These are phyloP conservation scores for Suhomyces yuchorum DNA, from an alignment of 1,139 yeast genomes.

Conservation along the genomic window DNA sequence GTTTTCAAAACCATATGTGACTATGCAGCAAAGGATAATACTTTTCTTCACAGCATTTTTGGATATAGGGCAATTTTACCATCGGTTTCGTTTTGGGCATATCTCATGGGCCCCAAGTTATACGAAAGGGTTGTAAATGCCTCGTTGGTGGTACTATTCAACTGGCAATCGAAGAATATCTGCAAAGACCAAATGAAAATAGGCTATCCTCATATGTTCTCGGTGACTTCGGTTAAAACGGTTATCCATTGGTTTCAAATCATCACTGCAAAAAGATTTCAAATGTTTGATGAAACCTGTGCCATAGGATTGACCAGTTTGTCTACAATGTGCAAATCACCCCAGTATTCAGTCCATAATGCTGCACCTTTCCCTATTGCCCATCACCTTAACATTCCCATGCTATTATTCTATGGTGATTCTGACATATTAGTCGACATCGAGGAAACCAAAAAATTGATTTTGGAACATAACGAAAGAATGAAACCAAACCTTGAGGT, in stretches of 20 bases:
- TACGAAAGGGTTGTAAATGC: conserved; percentile 42
- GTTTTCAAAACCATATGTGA: conserved; percentile 37
- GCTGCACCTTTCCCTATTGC: conserved; percentile 57
- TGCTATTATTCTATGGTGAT: conserved; percentile 45
- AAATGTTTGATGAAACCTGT: conserved; percentile 52
- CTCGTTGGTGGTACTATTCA: conserved; percentile 40
- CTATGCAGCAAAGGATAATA: conserved; percentile 36
- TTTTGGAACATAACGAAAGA: conserved; percentile 28
- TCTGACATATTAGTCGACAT: conserved; percentile 45
- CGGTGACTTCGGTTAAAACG: conserved; percentile 48
- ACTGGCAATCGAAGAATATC: conserved; percentile 44
- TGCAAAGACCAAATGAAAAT: conserved; percentile 35
- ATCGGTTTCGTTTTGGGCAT: conserved; percentile 50
- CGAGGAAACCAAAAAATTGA: conserved; percentile 30
- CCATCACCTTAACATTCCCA: conserved; percentile 45
- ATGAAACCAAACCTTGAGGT: conserved; percentile 27
- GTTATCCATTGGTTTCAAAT: conserved; percentile 54
- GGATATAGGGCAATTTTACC: conserved; percentile 48
- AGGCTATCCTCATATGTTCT: conserved; percentile 52
- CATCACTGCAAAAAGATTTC: conserved; percentile 42
- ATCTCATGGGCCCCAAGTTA: conserved; percentile 35
- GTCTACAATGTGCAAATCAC: conserved; percentile 16
- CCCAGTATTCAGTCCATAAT: conserved; percentile 36
- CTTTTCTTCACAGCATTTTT: conserved; percentile 39
- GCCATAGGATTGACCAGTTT: conserved; percentile 36